A percentile compares a stretch with the other conserved stretches of the same genome.
Evolutionary conservation across 345 rosid species (phyloP).

Genomic region (Boechera divaricarpa): DNA sequence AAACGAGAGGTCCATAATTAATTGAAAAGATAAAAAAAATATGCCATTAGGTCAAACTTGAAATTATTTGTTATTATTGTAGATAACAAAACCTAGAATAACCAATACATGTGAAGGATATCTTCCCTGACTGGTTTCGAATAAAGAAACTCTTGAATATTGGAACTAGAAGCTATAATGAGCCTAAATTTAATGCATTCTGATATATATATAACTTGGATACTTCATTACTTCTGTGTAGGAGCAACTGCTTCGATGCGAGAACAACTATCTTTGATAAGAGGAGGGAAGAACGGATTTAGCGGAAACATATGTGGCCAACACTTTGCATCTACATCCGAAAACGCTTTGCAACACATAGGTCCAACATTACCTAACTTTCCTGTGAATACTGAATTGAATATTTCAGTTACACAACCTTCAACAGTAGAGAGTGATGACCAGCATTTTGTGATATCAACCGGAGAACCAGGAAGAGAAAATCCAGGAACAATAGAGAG

Average conservation of each 20-base stretch:
- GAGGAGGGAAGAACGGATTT: neutral
- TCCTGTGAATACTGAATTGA: neutral
- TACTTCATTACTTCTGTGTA: neutral
- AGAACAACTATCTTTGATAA: neutral
- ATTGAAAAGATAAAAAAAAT: too few species aligned
- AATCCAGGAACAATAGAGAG: neutral
- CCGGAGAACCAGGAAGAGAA: neutral
- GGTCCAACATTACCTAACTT: neutral
- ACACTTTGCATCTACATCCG: neutral
- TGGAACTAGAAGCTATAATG: neutral
- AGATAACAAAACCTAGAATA: neutral
- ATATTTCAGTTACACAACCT: neutral
- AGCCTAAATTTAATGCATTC: neutral
- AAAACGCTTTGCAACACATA: neutral
- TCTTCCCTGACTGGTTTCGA: neutral
- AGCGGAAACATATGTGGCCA: conserved; percentile 8
- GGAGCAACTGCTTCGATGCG: neutral
- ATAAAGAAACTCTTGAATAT: neutral
- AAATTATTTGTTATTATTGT: neutral
- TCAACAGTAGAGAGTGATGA: neutral
- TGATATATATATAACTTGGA: neutral
- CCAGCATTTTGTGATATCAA: neutral
- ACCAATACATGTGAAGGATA: neutral
- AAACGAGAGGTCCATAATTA: too few species aligned
- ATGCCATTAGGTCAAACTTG: neutral